Evolutionary conservation across 805 yeast genomes (phyloP).

Genomic region (Kregervanrija pseudodelftensis): DNA sequence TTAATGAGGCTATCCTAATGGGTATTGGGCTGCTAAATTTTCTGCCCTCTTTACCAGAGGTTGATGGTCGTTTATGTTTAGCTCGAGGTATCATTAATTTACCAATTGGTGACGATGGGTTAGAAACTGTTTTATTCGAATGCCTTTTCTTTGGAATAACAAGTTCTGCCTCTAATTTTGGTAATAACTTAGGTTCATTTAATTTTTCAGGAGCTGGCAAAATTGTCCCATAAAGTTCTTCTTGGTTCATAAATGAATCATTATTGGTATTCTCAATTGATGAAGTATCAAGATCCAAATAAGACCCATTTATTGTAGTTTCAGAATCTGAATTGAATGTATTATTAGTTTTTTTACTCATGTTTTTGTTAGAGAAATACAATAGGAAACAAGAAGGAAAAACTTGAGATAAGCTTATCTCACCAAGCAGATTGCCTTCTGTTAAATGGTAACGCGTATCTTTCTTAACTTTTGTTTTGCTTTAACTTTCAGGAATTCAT

Average conservation of each 20-base stretch:
- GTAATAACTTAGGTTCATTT: constrained; percentile 12
- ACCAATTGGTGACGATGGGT: background rate
- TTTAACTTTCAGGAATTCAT: too few relatives aligned
- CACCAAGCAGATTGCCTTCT: too few relatives aligned
- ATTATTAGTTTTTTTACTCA: background rate
- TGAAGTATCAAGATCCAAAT: background rate
- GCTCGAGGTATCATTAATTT: background rate
- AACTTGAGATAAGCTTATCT: too few relatives aligned
- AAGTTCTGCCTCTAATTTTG: constrained; percentile 13
- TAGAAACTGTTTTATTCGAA: constrained; percentile 1
- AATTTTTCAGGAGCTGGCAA: constrained; percentile 22
- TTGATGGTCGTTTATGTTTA: constrained; percentile 3
- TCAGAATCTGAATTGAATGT: background rate
- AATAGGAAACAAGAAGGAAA: too few relatives aligned
- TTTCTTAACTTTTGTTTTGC: too few relatives aligned
- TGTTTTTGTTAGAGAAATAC: too few relatives aligned
- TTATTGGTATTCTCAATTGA: background rate
- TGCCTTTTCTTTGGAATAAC: constrained; percentile 19
- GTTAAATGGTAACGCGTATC: too few relatives aligned
- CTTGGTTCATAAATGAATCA: constrained; percentile 14
- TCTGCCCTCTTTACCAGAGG: constrained; percentile 12
- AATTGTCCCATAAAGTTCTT: constrained; percentile 18
- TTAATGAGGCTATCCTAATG: constrained; percentile 13
- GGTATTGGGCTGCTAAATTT: constrained; percentile 17
- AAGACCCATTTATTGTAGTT: background rate